Conservation (phyloP, 78 protist genomes). For the Acrasis kona region DNA sequence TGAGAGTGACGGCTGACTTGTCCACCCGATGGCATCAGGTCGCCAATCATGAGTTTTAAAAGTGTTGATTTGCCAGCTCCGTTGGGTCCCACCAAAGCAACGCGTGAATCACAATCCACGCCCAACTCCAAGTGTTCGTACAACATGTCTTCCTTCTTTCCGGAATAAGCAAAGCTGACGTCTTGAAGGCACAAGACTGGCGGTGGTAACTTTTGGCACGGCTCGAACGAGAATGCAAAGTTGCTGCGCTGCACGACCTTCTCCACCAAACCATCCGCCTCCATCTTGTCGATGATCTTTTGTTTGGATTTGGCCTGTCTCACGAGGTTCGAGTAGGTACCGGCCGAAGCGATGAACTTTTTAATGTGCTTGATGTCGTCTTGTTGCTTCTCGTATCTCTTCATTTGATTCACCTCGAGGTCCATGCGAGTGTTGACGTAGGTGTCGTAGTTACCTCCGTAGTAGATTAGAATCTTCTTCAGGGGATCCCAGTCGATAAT, state of each 20-base stretch:
- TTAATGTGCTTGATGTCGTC: slow-evolving; percentile 53
- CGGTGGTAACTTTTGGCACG: slow-evolving; percentile 59
- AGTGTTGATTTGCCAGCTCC: slow-evolving; percentile 90
- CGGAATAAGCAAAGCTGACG: slow-evolving; percentile 75
- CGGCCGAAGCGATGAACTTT: slow-evolving; percentile 45
- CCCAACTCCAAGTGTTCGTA: slow-evolving; percentile 73
- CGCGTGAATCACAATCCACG: slow-evolving; percentile 47
- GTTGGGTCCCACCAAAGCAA: slow-evolving; percentile 91
- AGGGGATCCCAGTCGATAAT: slow-evolving; percentile 46
- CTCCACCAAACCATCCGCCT: slow-evolving; percentile 68
- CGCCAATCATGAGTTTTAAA: slow-evolving; percentile 77
- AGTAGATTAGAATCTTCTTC: slow-evolving; percentile 51
- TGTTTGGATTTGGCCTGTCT: slow-evolving; percentile 47
- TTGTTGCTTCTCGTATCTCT: slow-evolving; percentile 55
- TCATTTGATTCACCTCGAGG: slow-evolving; percentile 32
- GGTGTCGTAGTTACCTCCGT: slow-evolving; percentile 73
- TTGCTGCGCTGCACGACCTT: slow-evolving; percentile 40
- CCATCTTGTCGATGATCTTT: slow-evolving; percentile 77
- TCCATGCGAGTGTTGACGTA: slow-evolving; percentile 63
- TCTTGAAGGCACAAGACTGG: slow-evolving; percentile 72
- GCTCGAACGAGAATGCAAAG: slow-evolving; percentile 64
- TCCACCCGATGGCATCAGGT: slow-evolving; percentile 71
- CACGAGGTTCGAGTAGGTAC: neutral
- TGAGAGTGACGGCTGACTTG: slow-evolving; percentile 51
- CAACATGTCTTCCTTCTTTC: slow-evolving; percentile 47